These are phyloP conservation scores for Macaranga tanarius DNA, from an alignment of 441 rosid genomes.

Conservation along the genomic window DNA sequence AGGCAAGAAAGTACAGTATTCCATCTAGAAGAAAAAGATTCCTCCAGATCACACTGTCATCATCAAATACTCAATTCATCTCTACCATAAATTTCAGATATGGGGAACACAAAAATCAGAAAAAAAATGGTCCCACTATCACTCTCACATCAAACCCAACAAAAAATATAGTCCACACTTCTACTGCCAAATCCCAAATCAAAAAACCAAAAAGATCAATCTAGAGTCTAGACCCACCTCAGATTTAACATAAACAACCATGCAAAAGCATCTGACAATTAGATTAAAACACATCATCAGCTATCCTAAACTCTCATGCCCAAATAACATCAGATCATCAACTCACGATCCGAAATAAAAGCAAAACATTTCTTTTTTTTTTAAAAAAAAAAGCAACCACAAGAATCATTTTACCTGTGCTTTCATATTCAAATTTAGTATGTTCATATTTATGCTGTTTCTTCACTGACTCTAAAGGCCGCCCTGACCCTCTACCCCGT, in stretches of 20 bases:
- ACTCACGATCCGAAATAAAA: constrained; percentile 19
- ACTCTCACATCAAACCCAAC: constrained; percentile 34
- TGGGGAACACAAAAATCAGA: constrained; percentile 37
- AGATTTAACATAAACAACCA: constrained; percentile 6
- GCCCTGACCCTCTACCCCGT: constrained; percentile 59
- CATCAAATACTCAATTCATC: constrained; percentile 30
- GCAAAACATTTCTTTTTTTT: neutral
- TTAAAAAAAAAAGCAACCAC: neutral
- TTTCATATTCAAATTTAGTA: constrained; percentile 32
- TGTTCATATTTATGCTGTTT: constrained; percentile 47
- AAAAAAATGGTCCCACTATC: constrained; percentile 44
- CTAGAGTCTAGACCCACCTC: constrained; percentile 21
- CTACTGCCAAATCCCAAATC: constrained; percentile 21
- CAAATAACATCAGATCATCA: constrained; percentile 2
- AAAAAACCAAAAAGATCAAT: constrained; percentile 20
- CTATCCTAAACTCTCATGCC: no score
- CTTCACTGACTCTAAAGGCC: constrained; percentile 49
- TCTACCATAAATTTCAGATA: constrained; percentile 41
- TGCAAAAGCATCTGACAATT: neutral
- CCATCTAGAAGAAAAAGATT: constrained; percentile 35
- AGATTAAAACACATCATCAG: neutral
- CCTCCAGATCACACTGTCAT: constrained; percentile 32
- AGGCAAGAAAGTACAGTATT: constrained; percentile 31
- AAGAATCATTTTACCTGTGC: constrained; percentile 38
- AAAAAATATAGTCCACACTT: constrained; percentile 29